Evolutionary conservation across 2,329 filamentous ascomycete genomes (phyloP).

Genomic region (Talaromyces sp.): DNA sequence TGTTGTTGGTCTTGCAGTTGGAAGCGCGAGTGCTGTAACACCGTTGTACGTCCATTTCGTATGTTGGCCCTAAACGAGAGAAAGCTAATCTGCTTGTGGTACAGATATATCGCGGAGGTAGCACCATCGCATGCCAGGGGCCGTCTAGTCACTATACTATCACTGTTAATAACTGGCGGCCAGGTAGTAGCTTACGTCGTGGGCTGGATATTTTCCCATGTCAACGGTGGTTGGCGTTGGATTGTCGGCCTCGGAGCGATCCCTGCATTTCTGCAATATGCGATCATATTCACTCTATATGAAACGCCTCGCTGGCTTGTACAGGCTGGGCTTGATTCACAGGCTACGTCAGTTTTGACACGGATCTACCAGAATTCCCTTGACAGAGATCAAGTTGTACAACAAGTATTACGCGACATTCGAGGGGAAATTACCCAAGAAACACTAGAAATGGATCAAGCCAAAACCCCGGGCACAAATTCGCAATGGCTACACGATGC

Average conservation of each 20-base stretch:
- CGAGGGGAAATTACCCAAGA: slow-evolving; percentile 75
- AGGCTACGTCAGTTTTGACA: slow-evolving; percentile 67
- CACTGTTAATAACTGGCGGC: slow-evolving; percentile 81
- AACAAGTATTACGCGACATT: slow-evolving; percentile 68
- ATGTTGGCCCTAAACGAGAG: not conserved
- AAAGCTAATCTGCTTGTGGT: slow-evolving; percentile 1
- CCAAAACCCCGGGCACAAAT: slow-evolving; percentile 19
- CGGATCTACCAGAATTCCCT: slow-evolving; percentile 62
- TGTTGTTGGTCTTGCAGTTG: slow-evolving; percentile 52
- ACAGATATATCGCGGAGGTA: slow-evolving; percentile 78
- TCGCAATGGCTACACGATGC: slow-evolving; percentile 31
- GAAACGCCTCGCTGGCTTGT: slow-evolving; percentile 87
- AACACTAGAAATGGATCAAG: slow-evolving; percentile 47
- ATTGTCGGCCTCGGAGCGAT: slow-evolving; percentile 84
- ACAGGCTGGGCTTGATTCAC: slow-evolving; percentile 62
- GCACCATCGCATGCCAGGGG: slow-evolving; percentile 77
- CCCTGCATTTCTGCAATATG: slow-evolving; percentile 72
- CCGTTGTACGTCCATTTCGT: slow-evolving; percentile 61
- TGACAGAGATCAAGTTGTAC: slow-evolving; percentile 53
- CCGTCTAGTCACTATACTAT: slow-evolving; percentile 77
- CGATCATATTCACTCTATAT: slow-evolving; percentile 72
- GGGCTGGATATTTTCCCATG: slow-evolving; percentile 72
- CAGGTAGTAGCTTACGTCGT: slow-evolving; percentile 87
- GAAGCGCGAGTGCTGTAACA: slow-evolving; percentile 70
- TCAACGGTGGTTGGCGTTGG: slow-evolving; percentile 76